These are phyloP conservation scores for Coemansia sp. DNA, from an alignment of 192 early-diverging fungal species.

Conservation along the genomic window DNA sequence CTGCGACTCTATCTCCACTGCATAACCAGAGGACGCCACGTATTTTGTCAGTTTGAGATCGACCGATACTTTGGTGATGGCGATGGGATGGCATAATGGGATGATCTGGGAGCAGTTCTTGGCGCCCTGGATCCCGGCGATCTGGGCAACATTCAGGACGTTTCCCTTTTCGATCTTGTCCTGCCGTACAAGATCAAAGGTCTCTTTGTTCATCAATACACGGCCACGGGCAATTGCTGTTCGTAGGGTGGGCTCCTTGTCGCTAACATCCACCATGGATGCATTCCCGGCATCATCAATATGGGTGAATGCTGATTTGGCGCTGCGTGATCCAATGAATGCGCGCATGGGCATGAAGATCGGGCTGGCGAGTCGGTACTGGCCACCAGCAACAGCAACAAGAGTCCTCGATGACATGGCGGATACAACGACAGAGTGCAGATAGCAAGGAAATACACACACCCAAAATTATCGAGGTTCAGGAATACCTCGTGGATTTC, in stretches of 20 bases:
- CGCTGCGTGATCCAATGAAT: too few species aligned
- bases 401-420: too few species aligned
- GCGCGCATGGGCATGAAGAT: too few species aligned
- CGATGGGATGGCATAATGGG: constrained; percentile 83
- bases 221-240: constrained; percentile 67
- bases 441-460: too few species aligned
- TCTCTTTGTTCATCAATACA: constrained; percentile 60
- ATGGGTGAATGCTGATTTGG: constrained; percentile 67
- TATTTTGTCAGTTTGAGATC: constrained; percentile 49
- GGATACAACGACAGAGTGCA: too few species aligned
- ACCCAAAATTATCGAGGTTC: too few species aligned
- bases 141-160: constrained; percentile 77
- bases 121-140: constrained; percentile 87
- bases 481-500: too few species aligned
- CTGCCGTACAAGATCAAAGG: constrained; percentile 57
- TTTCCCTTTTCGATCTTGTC: constrained; percentile 82
- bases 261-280: constrained; percentile 82
- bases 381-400: too few species aligned
- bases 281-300: constrained; percentile 71
- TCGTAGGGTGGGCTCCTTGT: constrained; percentile 64
- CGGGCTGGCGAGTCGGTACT: too few species aligned
- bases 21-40: constrained; percentile 10
- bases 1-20: constrained; percentile 61
- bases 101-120: constrained; percentile 78
- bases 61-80: constrained; percentile 65